phyloP scores from a whole-genome alignment of 192 early-diverging fungal genomes.

The Gonapodya sp. region DNA sequence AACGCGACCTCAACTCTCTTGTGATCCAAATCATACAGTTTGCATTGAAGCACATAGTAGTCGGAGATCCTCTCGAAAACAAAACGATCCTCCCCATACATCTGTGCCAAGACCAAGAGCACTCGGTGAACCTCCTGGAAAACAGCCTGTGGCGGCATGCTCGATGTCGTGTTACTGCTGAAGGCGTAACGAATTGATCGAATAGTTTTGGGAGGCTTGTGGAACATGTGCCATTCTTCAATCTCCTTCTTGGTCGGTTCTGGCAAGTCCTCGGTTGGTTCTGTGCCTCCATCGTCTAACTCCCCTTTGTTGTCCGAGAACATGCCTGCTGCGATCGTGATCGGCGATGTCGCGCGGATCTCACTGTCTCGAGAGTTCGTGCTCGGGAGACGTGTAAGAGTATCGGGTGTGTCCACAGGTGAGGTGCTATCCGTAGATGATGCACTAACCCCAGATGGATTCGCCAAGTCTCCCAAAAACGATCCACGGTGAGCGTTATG shows the following conservation, averaged over 20 bases:
- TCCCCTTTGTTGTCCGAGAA: not conserved
- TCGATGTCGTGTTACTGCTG: constrained; percentile 35
- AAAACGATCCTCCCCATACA: constrained; percentile 20
- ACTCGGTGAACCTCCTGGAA: constrained; percentile 54
- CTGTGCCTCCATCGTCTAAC: not conserved
- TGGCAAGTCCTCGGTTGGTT: not conserved
- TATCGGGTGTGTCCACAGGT: not conserved
- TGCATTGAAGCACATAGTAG: constrained; percentile 38
- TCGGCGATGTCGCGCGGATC: constrained; percentile 15
- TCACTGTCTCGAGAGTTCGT: constrained; percentile 9
- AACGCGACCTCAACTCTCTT: constrained; percentile 32
- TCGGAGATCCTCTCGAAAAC: constrained; percentile 29
- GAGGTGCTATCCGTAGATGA: not conserved
- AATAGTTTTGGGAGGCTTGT: constrained; percentile 40
- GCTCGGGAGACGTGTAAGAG: constrained; percentile 6
- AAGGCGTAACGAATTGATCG: constrained; percentile 41
- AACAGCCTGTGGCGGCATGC: constrained; percentile 29
- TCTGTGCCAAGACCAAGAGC: constrained; percentile 22
- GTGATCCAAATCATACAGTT: constrained; percentile 14
- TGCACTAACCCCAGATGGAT: not conserved
- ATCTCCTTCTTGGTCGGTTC: constrained; percentile 38
- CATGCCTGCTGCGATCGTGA: not conserved
- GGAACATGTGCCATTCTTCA: constrained; percentile 43
- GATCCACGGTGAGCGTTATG: not conserved
- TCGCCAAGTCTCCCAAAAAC: not conserved